Percentiles rank a stretch among this genome's conserved stretches.
These are phyloP conservation scores for Verticillium tricorpus DNA, from an alignment of 2,329 filamentous ascomycete genomes.

Conservation along the genomic window DNA sequence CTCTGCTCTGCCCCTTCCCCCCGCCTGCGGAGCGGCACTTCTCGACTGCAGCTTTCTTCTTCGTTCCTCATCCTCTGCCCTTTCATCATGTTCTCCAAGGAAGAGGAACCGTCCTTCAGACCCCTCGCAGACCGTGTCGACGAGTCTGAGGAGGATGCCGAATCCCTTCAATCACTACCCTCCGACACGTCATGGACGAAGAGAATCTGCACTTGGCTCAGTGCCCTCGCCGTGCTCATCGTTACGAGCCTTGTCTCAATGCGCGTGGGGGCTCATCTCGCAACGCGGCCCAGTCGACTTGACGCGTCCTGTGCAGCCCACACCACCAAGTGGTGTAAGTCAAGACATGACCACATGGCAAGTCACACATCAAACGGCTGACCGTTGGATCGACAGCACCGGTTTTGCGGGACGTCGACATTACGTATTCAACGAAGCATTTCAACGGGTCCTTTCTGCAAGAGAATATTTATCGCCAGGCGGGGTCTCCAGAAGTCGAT, in stretches of 20 bases:
- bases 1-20: neutral
- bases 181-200: neutral
- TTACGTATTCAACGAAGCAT: constrained; percentile 24
- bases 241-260: constrained; percentile 14
- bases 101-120: constrained; percentile 1
- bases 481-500: constrained; percentile 48
- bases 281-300: constrained; percentile 9
- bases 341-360: neutral
- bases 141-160: constrained; percentile 14
- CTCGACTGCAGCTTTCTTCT: neutral
- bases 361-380: neutral
- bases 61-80: neutral
- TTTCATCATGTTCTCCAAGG: constrained; percentile 13
- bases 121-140: constrained; percentile 11
- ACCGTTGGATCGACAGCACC: constrained; percentile 19
- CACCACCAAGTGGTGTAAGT: constrained; percentile 33
- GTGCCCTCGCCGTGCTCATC: constrained; percentile 4
- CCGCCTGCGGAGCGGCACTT: neutral
- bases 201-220: constrained; percentile 4
- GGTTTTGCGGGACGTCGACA: constrained; percentile 25
- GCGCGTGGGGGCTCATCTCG: constrained; percentile 14
- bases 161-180: constrained; percentile 1
- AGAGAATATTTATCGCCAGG: constrained; percentile 47
- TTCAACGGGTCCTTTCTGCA: constrained; percentile 56
- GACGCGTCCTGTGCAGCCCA: constrained; percentile 21